Base-by-base conservation (phyloP, 805 yeast species). In the Maudiozyma turicensis region DNA sequence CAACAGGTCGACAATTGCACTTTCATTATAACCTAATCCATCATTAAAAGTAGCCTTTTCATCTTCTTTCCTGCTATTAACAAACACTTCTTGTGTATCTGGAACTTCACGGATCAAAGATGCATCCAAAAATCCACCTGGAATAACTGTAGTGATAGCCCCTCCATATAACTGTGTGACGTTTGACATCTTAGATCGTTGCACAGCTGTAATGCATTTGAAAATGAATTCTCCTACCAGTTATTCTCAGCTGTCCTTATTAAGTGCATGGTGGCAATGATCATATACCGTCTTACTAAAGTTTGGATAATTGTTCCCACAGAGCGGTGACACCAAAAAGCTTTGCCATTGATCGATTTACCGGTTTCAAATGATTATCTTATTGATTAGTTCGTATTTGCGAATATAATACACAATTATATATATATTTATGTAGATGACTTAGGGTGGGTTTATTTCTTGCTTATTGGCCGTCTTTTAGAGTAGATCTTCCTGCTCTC, bases 401-500 rank as follows among this genome's bases (percentile, higher is more conserved):
- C 14, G 38, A 35, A 35, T 35, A 35, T 20, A 20, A 20, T 35
- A 35, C 38, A 35, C 15, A 35, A 15, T 35, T 35, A 35, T 35
- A 11, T 35, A 11, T 35, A 35, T n/a, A 35, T 35, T 35, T 35
- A 35, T 35, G 15, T 35, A 35, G 38, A 35, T 9, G 38, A 35
- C 38, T 15, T 35, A n/a, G 14, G 14, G 6, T 35, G 14, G 15
- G 13, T n/a, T n/a, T n/a, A n/a, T 11, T 13, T 7, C 38, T 15
- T 20, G 42, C 28, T 48, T 59, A 58, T 44, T 60, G 69, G 32
- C 78, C 80, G 56, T 81, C 81, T 69, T 90, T 88, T 71, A 89
- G 74, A 9, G 96, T 86, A 11, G 96, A 87, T 59, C 95, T 80
- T 45, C 99, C 99, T 2, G 99, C 99, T 72, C 91, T 89, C 63